Base-by-base conservation (phyloP, 495 filamentous ascomycete species). In the Penicillium dipodomyicola region DNA sequence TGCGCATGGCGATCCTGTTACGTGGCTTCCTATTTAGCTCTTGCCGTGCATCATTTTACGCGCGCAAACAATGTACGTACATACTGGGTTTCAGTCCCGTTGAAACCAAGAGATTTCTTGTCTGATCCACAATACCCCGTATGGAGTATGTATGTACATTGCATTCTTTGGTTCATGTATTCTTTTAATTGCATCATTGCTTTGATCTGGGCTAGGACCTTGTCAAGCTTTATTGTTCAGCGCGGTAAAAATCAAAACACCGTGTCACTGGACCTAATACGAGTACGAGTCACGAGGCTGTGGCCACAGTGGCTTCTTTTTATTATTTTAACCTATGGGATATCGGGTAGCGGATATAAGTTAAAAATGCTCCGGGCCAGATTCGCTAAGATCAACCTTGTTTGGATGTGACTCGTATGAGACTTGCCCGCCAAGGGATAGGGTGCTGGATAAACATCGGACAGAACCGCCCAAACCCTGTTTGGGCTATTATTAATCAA, bases 221-320 rank as follows among this genome's bases (percentile, higher is more conserved):
- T 42, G 56, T 54, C 56, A 63, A 66, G 63, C 60, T 61, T 64
- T 61, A 35, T 39, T 25, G 41, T 57, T 57, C 54, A 57, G 53
- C 57, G 51, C 52, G 64, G 61, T 54, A 48, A 44, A 40, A 64
- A 56, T 57, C 52, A 20, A 57, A 64, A 64, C 61, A 41, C 58
- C 44, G 61, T 52, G 61, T 64, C 64, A 64, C 54, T 58, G 37
- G 57, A 54, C 41, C 49, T 35, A 53, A 68, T 68, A 63, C 65
- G 65, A 63, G 52, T 59, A 65, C 58, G 61, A 64, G 54, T 66
- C 61, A 68, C 58, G 65, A 64, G 60, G 14, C 29, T 42, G 32
- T 22, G 62, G 56, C 58, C 59, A 67, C 59, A 43, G 58, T 67
- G 65, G 65, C 65, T 62, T 56, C 19, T 61, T 47, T 33, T 30